Evolutionary conservation across 2,329 filamentous ascomycete species (phyloP), one percentile per base, ranked within the genome.

Genomic region (Westerdykella sp.): DNA sequence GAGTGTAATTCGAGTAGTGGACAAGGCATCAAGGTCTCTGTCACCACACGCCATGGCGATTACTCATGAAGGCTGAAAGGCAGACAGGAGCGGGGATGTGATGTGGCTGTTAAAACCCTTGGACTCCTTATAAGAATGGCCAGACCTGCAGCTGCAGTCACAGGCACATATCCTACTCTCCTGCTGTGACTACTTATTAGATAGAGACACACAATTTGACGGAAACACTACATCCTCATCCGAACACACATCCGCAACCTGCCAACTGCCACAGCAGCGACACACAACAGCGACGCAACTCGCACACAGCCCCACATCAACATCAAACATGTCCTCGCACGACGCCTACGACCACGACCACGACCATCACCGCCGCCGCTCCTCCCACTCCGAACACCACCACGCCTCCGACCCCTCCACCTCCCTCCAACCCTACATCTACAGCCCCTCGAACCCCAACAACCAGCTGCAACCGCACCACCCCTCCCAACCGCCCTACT

Each of bases 401-500:
- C 25, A 15, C 37, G 40, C 39, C 21, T 48, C 42, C 41, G 39
- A 34, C 46, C 22, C 10, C 30, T 13, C 11, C 7, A 25, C 36
- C 15, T 6, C 31, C 40, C 39, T 45, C 15, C 39, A 39, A n/a
- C 34, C 30, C 13, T 4, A 11, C 22, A 10, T 14, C 2, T 39
- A 37, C 25, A 12, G 4, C 31, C 15, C 23, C 14, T 41, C 34
- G 13, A 14, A 40, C 13, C 9, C 31, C 12, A 37, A 18, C 34
- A 36, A 46, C 14, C 34, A 37, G 15, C 16, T 18, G 5, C 35
- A 28, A 23, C n/a, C 7, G 14, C 6, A 39, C 28, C 13, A 25
- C 40, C 37, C 44, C 2, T 46, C 51, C 22, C 49, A 45, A 15
- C 47, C 45, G 9, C 44, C 46, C 38, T 49, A 43, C 28, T 53